Conservation (phyloP, 768 basidiomycete species). For the Boletus coccyginus region DNA sequence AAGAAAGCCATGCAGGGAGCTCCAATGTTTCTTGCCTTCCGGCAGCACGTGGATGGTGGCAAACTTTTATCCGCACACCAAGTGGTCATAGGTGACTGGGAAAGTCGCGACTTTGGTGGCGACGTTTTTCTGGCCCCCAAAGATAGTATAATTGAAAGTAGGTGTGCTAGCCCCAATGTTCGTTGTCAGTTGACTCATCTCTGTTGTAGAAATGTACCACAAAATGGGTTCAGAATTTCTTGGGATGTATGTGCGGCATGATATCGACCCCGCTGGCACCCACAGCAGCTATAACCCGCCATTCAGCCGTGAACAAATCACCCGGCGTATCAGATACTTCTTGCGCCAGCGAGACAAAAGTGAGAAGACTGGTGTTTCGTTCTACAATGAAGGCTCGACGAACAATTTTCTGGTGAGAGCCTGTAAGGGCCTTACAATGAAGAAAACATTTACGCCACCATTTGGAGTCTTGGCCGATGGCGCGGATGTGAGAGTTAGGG, state of each 20-base stretch:
- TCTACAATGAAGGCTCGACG: not conserved
- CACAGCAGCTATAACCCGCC: not conserved
- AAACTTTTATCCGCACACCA: constrained; percentile 7
- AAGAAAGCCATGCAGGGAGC: constrained; percentile 6
- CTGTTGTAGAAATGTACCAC: constrained; percentile 9
- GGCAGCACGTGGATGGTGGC: not conserved
- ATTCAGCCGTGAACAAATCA: not conserved
- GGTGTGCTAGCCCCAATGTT: not conserved
- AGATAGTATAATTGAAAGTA: constrained; percentile 11
- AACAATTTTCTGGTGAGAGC: not conserved
- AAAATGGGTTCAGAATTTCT: constrained; percentile 12
- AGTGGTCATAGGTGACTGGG: constrained; percentile 16
- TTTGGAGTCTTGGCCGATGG: not conserved
- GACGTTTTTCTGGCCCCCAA: constrained; percentile 8
- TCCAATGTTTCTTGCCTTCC: constrained; percentile 8
- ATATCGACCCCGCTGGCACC: not conserved
- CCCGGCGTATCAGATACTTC: constrained; percentile 9
- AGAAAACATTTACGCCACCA: constrained; percentile 11
- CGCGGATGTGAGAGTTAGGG: no score
- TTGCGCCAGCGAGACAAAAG: constrained; percentile 11
- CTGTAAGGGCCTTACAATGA: constrained; percentile 5
- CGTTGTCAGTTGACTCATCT: not conserved
- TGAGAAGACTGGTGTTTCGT: not conserved
- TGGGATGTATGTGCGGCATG: constrained; percentile 5
- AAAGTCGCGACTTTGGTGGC: constrained; percentile 1